A percentile compares a stretch with the other conserved stretches of the same genome.
These are phyloP conservation scores for Leucaena leucocephala DNA, from an alignment of 306 rosid genomes.

Conservation along the genomic window DNA sequence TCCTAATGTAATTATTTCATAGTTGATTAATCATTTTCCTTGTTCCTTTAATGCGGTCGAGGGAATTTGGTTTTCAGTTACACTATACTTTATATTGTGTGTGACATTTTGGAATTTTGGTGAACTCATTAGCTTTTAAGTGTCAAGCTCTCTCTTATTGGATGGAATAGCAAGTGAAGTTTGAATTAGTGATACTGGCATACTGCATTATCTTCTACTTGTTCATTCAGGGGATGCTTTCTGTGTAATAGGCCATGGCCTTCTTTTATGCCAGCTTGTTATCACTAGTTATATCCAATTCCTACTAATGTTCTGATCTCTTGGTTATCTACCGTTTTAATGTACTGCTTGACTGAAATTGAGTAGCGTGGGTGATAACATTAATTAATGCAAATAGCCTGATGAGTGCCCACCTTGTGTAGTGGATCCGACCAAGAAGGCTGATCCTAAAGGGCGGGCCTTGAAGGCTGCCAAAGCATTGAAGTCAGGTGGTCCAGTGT, in stretches of 20 bases:
- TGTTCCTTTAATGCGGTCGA: background rate
- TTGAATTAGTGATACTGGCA: background rate
- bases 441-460: conserved; percentile 84
- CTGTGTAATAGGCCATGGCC: background rate
- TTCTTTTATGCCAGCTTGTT: background rate
- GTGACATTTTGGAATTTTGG: background rate
- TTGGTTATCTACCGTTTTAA: background rate
- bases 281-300: background rate
- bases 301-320: background rate
- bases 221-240: background rate
- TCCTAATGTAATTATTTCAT: background rate
- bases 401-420: background rate
- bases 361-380: background rate
- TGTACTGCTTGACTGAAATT: background rate
- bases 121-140: background rate
- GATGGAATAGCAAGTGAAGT: background rate
- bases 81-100: background rate
- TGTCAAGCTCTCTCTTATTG: background rate
- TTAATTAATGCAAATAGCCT: background rate
- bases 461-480: conserved; percentile 93
- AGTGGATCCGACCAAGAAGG: conserved; percentile 64
- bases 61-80: background rate
- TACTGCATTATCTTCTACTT: background rate
- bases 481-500: conserved; percentile 63
- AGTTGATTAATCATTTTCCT: background rate